A percentile compares a stretch with the other conserved stretches of the same genome.
Conservation (phyloP, 2,329 filamentous ascomycete genomes). For the Aspergillus puulaauensis region DNA sequence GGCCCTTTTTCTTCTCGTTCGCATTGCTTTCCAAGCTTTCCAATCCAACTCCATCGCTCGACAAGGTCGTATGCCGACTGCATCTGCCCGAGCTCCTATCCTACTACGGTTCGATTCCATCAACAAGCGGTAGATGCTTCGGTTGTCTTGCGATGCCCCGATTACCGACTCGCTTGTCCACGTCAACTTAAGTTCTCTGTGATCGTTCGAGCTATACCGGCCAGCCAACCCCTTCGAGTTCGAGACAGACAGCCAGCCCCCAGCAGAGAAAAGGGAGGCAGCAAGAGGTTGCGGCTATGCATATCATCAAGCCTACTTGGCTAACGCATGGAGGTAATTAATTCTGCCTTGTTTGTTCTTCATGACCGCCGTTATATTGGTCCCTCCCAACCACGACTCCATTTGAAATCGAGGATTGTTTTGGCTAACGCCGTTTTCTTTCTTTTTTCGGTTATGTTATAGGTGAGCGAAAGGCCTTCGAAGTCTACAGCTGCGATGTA, state of each 20-base stretch:
- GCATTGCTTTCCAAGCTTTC: slow-evolving; percentile 11
- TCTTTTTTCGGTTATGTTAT: slow-evolving; percentile 14
- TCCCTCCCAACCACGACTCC: background rate
- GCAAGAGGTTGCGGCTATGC: slow-evolving; percentile 54
- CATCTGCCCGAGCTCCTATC: background rate
- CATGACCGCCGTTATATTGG: background rate
- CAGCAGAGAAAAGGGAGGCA: background rate
- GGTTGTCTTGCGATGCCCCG: slow-evolving; percentile 30
- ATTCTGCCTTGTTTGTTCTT: slow-evolving; percentile 4
- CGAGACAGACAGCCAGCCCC: slow-evolving; percentile 1
- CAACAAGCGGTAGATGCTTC: slow-evolving; percentile 12
- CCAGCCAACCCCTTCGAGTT: background rate
- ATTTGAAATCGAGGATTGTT: background rate
- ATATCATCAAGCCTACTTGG: slow-evolving; percentile 93
- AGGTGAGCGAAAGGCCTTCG: slow-evolving; percentile 97
- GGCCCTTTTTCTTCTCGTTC: slow-evolving; percentile 15
- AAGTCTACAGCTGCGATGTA: slow-evolving; percentile 97
- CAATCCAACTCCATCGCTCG: background rate
- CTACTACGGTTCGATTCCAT: background rate
- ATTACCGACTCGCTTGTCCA: slow-evolving; percentile 20
- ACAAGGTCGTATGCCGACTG: background rate
- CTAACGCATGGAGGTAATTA: slow-evolving; percentile 79
- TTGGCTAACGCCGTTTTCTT: slow-evolving; percentile 16
- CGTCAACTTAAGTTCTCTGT: slow-evolving; percentile 19
- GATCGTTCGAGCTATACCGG: slow-evolving; percentile 14